Evolutionary conservation across 352 stramenopile genomes (phyloP), one percentile per base, ranked within the genome.

Genomic region (Phytophthora multivora): DNA sequence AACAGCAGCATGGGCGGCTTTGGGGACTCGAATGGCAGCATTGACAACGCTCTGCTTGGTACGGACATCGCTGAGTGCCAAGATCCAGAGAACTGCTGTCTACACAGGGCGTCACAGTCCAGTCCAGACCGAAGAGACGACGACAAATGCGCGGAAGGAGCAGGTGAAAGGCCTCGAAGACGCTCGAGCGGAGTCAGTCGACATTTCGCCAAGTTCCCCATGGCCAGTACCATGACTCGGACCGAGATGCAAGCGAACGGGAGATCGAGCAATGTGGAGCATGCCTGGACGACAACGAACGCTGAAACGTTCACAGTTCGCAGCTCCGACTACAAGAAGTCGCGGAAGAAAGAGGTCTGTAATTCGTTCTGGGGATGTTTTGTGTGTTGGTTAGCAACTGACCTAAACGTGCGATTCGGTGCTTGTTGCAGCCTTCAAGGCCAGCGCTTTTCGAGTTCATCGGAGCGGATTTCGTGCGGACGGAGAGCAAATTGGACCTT

Each of bases 311-410:
- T 95, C 41, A 68, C 71, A 18, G 71, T 95, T 33, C 84, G 86
- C 2, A 88, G 83, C 47, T 59, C 77, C 5, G 82, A 95, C 18
- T 95, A 95, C 77, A 95, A 92, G 59, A 89, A 88, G 36, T 80
- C 75, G 5, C 82, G 78, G n/a, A 79, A 84, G 64, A 95, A 95
- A 73, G 73, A 94, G 71, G 77, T 88, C 45, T 19, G 59, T 40
- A 26, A 15, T 40, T 50, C 18, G 18, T 11, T 26, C 38, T 12
- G 4, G 11, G 7, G 35, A n/a, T 41, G 35, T 18, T 19, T 16
- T 41, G 35, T 41, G 21, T 16, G 35, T 6, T 40, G 35, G 35
- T 6, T 40, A 12, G n/a, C 11, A 15, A 42, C 13, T 42, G 25
- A 39, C 31, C 31, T 15, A 5, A 31, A 11, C n/a, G n/a, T 31